phyloP scores from a whole-genome alignment of 305 asterid species.

The Fraxinus sp. region DNA sequence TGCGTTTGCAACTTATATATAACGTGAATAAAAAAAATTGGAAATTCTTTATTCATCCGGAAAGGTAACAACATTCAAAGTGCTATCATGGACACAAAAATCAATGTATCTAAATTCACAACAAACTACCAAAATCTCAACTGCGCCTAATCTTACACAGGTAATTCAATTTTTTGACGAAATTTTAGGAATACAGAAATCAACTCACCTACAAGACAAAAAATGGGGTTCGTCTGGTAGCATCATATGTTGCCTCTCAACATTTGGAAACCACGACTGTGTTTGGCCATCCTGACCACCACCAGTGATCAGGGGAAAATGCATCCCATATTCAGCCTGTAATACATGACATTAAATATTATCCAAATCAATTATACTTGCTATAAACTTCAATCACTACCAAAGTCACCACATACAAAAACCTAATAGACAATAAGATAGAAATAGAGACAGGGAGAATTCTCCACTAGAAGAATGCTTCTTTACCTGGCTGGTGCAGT shows the following conservation, averaged over 20 bases:
- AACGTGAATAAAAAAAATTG: not conserved
- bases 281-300: conserved; percentile 46
- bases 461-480: conserved; percentile 10
- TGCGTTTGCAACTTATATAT: not conserved
- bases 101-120: not conserved
- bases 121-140: not conserved
- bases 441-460: not conserved
- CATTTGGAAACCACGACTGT: conserved; percentile 46
- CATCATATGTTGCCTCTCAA: conserved; percentile 47
- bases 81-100: not conserved
- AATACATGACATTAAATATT: not conserved
- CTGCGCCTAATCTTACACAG: not conserved
- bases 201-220: conserved; percentile 48
- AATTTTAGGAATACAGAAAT: not conserved
- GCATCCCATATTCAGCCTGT: conserved; percentile 46
- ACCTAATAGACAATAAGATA: not conserved
- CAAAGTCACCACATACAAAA: not conserved
- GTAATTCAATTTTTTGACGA: not conserved
- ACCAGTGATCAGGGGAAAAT: conserved; percentile 41
- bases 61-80: not conserved
- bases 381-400: not conserved
- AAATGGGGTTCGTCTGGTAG: conserved; percentile 47
- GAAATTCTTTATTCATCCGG: not conserved
- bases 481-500: conserved; percentile 52
- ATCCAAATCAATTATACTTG: conserved; percentile 11